Evolutionary conservation across 164 flowering plant genomes (phyloP), one percentile per base, ranked within the genome.

Genomic region (Berberis thunbergii): DNA sequence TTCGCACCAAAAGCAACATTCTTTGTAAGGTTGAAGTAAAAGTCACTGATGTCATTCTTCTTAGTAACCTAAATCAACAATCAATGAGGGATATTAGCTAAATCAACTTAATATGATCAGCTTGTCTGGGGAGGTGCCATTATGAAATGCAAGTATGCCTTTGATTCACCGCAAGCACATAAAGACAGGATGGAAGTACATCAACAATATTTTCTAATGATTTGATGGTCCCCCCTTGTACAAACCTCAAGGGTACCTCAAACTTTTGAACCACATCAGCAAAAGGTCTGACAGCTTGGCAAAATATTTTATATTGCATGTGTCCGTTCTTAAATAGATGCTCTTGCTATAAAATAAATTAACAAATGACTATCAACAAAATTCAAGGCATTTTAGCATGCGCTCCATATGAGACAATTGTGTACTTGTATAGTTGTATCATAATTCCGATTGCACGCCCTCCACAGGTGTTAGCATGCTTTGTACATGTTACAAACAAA

Each of bases 21-120:
- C 73, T 89, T 86, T 8, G 67, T 44, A 50, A 89, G 81, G 75
- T 81, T 81, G 80, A 85, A 83, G 74, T 89, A 89, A 67, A 89
- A 89, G 43, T 89, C 93, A 59, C 63, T 79, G 70, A 89, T 63
- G 69, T 84, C 96, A n/a, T 60, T 71, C 80, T 89, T 89, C 80
- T 87, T 89, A 3, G 96, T 84, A 69, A 85, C 91, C 96, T 89
- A 64, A 41, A n/a, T 8, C 42, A 48, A 42, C 49, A 45, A 7
- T 26, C 7, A 45, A 63, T 40, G 45, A n/a, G n/a, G 55, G 1
- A 43, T 12, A 59, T 1, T 44, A 42, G 4, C 1, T 6, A 60
- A n/a, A 26, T 41, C 4, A 26, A 59, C n/a, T 59, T 4, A 2
- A 12, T 10, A 41, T 5, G n/a, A 60, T 58, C 45, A 41, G 1